Percentiles rank a stretch among this genome's conserved stretches.
Evolutionary conservation across 208 protist species (phyloP).

Genomic region (Acanthamoeba triangularis): DNA sequence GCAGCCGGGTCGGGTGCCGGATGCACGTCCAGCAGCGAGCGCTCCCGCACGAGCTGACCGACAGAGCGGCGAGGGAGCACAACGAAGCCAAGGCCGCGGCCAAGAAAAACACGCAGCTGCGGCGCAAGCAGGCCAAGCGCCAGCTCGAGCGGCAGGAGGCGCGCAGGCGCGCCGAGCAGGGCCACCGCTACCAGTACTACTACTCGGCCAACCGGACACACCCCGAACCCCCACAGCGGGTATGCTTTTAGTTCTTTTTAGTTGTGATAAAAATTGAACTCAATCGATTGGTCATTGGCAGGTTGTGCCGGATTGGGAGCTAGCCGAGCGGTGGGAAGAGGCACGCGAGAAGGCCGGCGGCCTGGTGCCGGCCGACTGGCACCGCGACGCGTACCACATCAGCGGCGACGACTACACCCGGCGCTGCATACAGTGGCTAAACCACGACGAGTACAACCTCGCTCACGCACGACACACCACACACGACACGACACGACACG

Average conservation of each 20-base stretch:
- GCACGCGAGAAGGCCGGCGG: neutral
- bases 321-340: neutral
- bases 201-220: no score
- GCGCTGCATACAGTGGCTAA: neutral
- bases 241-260: neutral
- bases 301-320: neutral
- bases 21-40: neutral
- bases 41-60: neutral
- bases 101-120: neutral
- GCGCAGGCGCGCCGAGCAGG: no score
- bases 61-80: neutral
- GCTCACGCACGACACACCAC: neutral
- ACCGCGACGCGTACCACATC: neutral
- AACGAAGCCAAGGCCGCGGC: neutral
- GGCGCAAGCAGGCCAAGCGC: neutral
- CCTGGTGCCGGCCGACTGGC: neutral
- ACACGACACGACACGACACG: no score
- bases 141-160: neutral
- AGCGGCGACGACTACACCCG: neutral
- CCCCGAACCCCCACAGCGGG: neutral
- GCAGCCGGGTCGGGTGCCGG: neutral
- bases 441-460: neutral
- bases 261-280: no score
- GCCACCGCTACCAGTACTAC: no score
- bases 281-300: no score